These are phyloP conservation scores for Linnemannia zychae DNA, from an alignment of 192 early-diverging fungal genomes.

Conservation along the genomic window DNA sequence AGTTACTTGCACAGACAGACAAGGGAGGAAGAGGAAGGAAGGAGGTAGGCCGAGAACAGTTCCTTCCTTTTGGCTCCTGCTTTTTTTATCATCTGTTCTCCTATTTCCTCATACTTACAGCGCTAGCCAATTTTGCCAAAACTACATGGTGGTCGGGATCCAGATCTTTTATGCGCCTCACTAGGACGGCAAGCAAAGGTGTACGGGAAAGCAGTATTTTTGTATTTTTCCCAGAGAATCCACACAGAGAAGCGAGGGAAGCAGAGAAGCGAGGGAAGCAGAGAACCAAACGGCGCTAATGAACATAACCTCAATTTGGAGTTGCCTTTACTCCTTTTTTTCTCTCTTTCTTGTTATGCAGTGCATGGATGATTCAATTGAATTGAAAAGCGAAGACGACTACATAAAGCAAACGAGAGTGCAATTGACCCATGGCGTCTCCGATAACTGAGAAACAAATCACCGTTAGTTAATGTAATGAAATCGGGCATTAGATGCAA, in stretches of 20 bases:
- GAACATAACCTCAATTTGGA: too few species aligned
- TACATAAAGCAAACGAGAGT: too few species aligned
- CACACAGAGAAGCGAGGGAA: background rate
- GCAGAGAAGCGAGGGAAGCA: background rate
- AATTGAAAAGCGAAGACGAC: too few species aligned
- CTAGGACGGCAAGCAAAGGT: background rate
- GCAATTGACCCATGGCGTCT: too few species aligned
- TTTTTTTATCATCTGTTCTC: background rate
- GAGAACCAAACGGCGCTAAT: background rate
- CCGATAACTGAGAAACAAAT: too few species aligned
- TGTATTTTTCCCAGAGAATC: background rate
- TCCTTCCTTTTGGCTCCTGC: background rate
- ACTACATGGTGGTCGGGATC: background rate
- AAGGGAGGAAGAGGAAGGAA: too few species aligned
- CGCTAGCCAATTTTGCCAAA: background rate
- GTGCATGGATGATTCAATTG: too few species aligned
- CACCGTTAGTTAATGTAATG: too few species aligned
- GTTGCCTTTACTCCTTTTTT: too few species aligned
- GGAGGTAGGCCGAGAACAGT: background rate
- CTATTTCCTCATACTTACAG: background rate
- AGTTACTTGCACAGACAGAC: too few species aligned
- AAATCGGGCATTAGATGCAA: too few species aligned
- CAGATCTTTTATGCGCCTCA: background rate
- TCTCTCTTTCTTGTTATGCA: too few species aligned
- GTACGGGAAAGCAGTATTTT: conserved; percentile 1